Evolutionary conservation across 192 early-diverging fungal genomes (phyloP).

Genomic region (Podila epigama): DNA sequence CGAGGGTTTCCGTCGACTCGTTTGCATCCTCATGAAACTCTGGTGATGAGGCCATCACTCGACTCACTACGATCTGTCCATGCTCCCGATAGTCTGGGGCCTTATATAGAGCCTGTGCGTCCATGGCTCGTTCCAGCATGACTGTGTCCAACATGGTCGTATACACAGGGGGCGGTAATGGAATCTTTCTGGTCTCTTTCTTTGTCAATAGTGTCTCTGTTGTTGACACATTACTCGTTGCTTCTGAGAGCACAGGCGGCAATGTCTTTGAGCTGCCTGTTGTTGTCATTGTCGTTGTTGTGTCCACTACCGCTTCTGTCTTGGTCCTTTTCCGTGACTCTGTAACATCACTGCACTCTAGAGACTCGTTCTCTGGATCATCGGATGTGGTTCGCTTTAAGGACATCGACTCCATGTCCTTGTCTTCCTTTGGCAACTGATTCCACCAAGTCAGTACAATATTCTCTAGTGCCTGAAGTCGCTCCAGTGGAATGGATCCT

Average conservation of each 20-base stretch:
- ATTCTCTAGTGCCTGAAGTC: conserved; percentile 18
- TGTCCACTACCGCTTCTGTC: neutral
- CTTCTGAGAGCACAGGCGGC: neutral
- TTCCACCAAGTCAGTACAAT: conserved; percentile 22
- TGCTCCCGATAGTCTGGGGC: conserved; percentile 25
- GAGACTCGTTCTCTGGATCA: neutral
- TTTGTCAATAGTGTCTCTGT: neutral
- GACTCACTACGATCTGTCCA: conserved; percentile 29
- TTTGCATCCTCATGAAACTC: conserved; percentile 19
- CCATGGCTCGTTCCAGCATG: conserved; percentile 21
- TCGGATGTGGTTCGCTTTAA: neutral
- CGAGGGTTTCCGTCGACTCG: conserved; percentile 13
- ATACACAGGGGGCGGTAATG: conserved; percentile 15
- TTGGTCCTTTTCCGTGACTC: conserved; percentile 6
- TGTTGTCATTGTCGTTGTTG: neutral
- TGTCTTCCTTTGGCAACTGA: neutral
- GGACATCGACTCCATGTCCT: neutral
- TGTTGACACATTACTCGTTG: neutral
- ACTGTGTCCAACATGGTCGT: neutral
- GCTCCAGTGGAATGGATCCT: conserved; percentile 17
- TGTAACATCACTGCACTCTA: too few relatives aligned
- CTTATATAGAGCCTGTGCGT: conserved; percentile 28
- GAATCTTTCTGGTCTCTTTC: conserved; percentile 4
- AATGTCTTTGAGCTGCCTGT: neutral
- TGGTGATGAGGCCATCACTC: conserved; percentile 26